Percentiles rank a stretch among this genome's conserved stretches.
phyloP scores from a whole-genome alignment of 331 rosid species.

The Cydonia oblonga region DNA sequence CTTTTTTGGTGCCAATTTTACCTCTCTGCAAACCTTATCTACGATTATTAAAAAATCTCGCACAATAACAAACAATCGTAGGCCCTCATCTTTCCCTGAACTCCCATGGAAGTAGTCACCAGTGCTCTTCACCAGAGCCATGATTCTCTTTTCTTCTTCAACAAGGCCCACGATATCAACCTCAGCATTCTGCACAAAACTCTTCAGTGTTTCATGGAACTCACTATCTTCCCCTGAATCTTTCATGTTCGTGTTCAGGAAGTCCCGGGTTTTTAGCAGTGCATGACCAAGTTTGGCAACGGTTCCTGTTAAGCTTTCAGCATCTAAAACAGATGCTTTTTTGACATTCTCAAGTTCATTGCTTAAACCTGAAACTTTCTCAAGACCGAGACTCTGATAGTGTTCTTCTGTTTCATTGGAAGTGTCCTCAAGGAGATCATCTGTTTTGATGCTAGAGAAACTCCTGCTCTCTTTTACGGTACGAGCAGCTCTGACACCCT shows the following conservation, averaged over 20 bases:
- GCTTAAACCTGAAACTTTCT: conserved; percentile 58
- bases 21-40: conserved; percentile 71
- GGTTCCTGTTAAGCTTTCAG: conserved; percentile 68
- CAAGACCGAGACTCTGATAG: conserved; percentile 56
- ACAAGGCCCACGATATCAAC: conserved; percentile 35
- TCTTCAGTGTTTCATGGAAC: conserved; percentile 38
- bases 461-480: conserved; percentile 36
- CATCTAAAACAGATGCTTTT: conserved; percentile 74
- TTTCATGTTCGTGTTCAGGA: conserved; percentile 39
- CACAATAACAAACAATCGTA: conserved; percentile 59
- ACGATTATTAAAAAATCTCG: conserved; percentile 77
- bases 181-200: conserved; percentile 63
- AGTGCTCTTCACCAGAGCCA: conserved; percentile 73
- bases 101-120: conserved; percentile 94
- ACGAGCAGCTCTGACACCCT: conserved; percentile 72
- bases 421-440: conserved; percentile 43
- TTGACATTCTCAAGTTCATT: conserved; percentile 69
- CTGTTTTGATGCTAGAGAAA: conserved; percentile 56
- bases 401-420: conserved; percentile 45
- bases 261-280: conserved; percentile 41
- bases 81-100: conserved; percentile 80
- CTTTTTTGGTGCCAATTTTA: conserved; percentile 34
- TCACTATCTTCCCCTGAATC: conserved; percentile 25
- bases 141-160: conserved; percentile 74
- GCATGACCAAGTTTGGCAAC: conserved; percentile 59